Evolutionary conservation across 768 basidiomycete species (phyloP).

Genomic region (Tricholoma flavovirens): DNA sequence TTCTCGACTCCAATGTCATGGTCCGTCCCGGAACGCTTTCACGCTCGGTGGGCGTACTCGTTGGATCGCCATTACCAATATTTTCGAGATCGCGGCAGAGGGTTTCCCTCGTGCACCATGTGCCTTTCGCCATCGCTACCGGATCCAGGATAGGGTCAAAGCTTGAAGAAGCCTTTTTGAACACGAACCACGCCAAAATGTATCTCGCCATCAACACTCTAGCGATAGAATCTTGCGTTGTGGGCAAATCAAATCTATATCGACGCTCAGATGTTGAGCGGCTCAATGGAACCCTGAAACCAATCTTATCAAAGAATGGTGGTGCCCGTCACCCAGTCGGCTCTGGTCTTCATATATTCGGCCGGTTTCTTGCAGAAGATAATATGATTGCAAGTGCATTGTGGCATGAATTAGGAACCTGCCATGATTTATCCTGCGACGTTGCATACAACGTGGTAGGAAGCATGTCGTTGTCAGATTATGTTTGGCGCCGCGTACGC

Average conservation of each 20-base stretch:
- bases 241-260: constrained; percentile 95
- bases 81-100: constrained; percentile 28
- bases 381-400: constrained; percentile 92
- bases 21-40: constrained; percentile 74
- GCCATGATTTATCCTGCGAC: constrained; percentile 89
- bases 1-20: constrained; percentile 92
- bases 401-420: constrained; percentile 88
- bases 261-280: constrained; percentile 82
- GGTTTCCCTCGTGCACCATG: constrained; percentile 90
- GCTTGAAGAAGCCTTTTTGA: constrained; percentile 91
- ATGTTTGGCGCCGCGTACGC: constrained; percentile 82
- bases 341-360: constrained; percentile 73
- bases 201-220: constrained; percentile 90
- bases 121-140: constrained; percentile 80
- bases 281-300: constrained; percentile 61
- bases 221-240: constrained; percentile 90
- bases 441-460: constrained; percentile 87
- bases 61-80: constrained; percentile 32
- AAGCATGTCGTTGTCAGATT: constrained; percentile 79
- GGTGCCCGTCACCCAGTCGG: constrained; percentile 19
- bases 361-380: constrained; percentile 91
- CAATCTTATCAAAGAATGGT: constrained; percentile 21
- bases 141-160: constrained; percentile 70
- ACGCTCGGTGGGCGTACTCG: constrained; percentile 77
- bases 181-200: constrained; percentile 98